Conservation (phyloP, 805 yeast species). For the Kazachstania bromeliacearum region DNA sequence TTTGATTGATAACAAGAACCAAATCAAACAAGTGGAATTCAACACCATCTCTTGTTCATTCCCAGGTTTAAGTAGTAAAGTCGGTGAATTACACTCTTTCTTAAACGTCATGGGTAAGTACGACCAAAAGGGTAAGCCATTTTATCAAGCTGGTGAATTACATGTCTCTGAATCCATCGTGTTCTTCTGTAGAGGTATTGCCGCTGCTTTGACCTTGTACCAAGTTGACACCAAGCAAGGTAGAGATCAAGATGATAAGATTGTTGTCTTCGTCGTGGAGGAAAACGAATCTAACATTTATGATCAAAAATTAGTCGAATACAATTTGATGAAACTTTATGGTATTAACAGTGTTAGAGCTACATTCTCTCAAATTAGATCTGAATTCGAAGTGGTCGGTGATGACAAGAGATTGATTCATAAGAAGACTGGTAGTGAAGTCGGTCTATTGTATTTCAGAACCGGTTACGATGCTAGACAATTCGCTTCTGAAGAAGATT, state of each 20-base stretch:
- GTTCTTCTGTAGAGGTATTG: conserved; percentile 10
- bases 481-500: conserved; percentile 53
- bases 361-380: conserved; percentile 50
- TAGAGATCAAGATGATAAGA: conserved; percentile 31
- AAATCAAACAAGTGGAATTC: conserved; percentile 88
- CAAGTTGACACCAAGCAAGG: conserved; percentile 57
- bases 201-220: conserved; percentile 8
- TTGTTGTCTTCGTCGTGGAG: conserved; percentile 73
- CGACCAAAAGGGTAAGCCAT: conserved; percentile 26
- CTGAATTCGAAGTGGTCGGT: conserved; percentile 12
- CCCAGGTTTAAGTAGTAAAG: conserved; percentile 80
- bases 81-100: conserved; percentile 64
- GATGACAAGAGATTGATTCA: conserved; percentile 39
- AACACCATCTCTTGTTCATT: conserved; percentile 94
- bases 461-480: conserved; percentile 84
- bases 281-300: conserved; percentile 79
- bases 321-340: conserved; percentile 45
- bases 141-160: conserved; percentile 35
- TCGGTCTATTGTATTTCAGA: conserved; percentile 84
- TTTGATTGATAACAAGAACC: conserved; percentile 44
- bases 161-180: conserved; percentile 61
- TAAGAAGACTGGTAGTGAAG: conserved; percentile 51
- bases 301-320: conserved; percentile 85
- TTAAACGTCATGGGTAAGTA: conserved; percentile 54
- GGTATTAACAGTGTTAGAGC: conserved; percentile 57